Base-by-base conservation (phyloP, 306 rosid genomes). In the Rosa persica region DNA sequence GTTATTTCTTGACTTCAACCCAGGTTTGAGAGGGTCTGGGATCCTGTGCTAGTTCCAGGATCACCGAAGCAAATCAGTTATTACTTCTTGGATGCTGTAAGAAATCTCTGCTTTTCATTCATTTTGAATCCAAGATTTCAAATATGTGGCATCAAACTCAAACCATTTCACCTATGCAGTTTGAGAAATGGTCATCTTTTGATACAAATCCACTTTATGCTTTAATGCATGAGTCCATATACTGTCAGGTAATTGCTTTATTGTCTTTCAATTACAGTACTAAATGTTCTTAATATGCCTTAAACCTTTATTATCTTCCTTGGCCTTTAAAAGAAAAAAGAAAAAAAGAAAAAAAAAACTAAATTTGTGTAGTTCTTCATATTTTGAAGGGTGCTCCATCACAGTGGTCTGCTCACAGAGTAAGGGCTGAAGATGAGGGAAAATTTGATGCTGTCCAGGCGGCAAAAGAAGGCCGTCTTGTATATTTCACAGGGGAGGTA, bases 21-120 rank as follows among this genome's bases (percentile, higher is more conserved):
- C 68, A 95, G 99, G 98, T 86, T 95, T 84, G 97, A 95, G 92
- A 90, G 85, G 55, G 93, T 85, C 67, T 95, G 99, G 99, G 99
- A 95, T 85, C 98, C 99, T 69, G 73, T 87, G 48, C 54, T 95
- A 86, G 96, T 92, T 76, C 89, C 90, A 0, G 99, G 97, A 80
- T 87, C 90, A 76, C 89, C 88, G 2, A 92, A 87, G 83, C 83
- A 60, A 83, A 91, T 95, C 81, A 93, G 90, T 80, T 84, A 85
- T 83, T 83, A 81, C 89, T 95, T 95, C 85, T 83, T 95, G 74
- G 88, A 73, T 64, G 80, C 89, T 77, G 99, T 95, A 87, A 88
- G 93, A 70, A 80, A 84, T 80, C 66, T 73, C 58, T 74, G 20
- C 61, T 58, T 81, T 73, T 47, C 69, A 17, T 60, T 79, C 60